phyloP scores from a whole-genome alignment of 108 stramenopile genomes.

The Cyclostephanos tholiformis region DNA sequence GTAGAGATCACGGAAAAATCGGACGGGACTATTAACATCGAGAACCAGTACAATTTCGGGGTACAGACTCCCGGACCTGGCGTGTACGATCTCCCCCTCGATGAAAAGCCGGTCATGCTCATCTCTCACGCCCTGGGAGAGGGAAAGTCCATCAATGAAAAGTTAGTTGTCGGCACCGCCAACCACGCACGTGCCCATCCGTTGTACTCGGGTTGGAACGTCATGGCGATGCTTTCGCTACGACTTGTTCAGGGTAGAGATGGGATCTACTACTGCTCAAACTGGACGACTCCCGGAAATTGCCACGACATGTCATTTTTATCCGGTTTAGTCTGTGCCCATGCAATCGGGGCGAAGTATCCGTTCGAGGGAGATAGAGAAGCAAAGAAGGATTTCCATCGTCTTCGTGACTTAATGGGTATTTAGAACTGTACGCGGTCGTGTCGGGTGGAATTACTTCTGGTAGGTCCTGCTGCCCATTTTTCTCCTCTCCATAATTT shows the following conservation, averaged over 20 bases:
- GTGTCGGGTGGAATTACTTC: neutral
- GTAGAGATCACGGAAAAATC: constrained; percentile 56
- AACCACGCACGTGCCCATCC: constrained; percentile 64
- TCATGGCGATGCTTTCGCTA: constrained; percentile 59
- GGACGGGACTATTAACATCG: constrained; percentile 57
- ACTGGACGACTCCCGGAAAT: constrained; percentile 69
- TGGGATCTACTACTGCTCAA: constrained; percentile 63
- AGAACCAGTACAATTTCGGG: constrained; percentile 66
- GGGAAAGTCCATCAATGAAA: constrained; percentile 53
- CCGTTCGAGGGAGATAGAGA: constrained; percentile 51
- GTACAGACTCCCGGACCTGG: constrained; percentile 62
- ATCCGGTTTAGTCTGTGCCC: constrained; percentile 57
- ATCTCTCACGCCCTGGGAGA: constrained; percentile 64
- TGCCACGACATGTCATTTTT: constrained; percentile 65
- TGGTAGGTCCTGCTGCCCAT: neutral
- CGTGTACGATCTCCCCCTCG: constrained; percentile 55
- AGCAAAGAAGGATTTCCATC: constrained; percentile 58
- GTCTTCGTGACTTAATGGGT: constrained; percentile 61
- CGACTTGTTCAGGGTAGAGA: constrained; percentile 55
- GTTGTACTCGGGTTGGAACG: constrained; percentile 64
- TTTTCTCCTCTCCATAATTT: neutral
- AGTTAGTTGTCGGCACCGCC: constrained; percentile 51
- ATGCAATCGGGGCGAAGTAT: constrained; percentile 58
- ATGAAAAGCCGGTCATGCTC: constrained; percentile 64
- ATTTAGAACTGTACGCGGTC: constrained; percentile 20